Percentiles rank a stretch among this genome's conserved stretches.
Conservation (phyloP, 164 flowering plant genomes). For the Warburgia ugandensis region DNA sequence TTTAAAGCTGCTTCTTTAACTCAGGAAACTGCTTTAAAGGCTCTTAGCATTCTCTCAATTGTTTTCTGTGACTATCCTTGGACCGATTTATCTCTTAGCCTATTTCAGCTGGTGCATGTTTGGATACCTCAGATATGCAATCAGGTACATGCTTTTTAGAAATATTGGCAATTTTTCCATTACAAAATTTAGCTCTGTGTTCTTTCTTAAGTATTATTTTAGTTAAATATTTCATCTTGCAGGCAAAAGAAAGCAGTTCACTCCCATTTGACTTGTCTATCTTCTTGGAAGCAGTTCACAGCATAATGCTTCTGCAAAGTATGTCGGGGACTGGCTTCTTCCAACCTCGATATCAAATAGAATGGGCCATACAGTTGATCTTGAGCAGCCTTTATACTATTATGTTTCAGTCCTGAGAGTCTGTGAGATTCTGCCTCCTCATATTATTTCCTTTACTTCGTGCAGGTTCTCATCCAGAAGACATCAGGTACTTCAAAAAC, state of each 20-base stretch:
- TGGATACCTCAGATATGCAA: constrained; percentile 82
- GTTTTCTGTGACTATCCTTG: constrained; percentile 49
- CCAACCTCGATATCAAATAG: not conserved
- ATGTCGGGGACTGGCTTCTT: constrained; percentile 19
- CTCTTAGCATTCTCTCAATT: constrained; percentile 79
- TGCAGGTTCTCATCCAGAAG: constrained; percentile 45
- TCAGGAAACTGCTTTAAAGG: constrained; percentile 48
- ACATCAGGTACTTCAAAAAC: constrained; percentile 22
- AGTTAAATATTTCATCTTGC: constrained; percentile 13
- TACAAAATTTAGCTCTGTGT: not conserved
- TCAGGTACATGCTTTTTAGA: constrained; percentile 41
- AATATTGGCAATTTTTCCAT: not conserved
- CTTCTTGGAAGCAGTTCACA: constrained; percentile 73
- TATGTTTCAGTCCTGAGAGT: not conserved
- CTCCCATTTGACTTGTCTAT: constrained; percentile 48
- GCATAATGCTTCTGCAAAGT: constrained; percentile 56
- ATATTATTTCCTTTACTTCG: constrained; percentile 1
- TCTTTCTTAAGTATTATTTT: not conserved
- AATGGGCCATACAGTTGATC: too few species aligned
- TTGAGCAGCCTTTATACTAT: too few species aligned
- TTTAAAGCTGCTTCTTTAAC: constrained; percentile 19
- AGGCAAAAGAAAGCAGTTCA: constrained; percentile 48
- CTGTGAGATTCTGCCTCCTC: not conserved
- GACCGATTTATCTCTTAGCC: constrained; percentile 25
- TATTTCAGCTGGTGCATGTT: constrained; percentile 43